Percentiles rank a stretch among this genome's conserved stretches.
Conservation (phyloP, 306 rosid genomes). For the Cicer pinnatifidum region DNA sequence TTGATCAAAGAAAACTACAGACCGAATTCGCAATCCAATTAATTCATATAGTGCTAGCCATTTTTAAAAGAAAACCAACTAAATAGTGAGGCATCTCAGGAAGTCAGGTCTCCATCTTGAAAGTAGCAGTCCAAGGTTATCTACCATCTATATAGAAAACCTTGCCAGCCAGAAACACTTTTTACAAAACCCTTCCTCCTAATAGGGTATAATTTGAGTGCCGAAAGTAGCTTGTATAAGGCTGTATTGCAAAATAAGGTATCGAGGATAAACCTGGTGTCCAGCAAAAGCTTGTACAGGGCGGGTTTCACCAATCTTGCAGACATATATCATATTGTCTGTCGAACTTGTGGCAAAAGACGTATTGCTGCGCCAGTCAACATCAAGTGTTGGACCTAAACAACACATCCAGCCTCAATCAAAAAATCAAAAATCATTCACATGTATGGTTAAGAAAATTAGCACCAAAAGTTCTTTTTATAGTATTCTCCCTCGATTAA, state of each 20-base stretch:
- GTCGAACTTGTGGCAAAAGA: conserved; percentile 94
- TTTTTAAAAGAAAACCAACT: conserved; percentile 15
- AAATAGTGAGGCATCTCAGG: conserved; percentile 4
- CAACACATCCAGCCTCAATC: conserved; percentile 43
- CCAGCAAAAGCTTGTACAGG: conserved; percentile 83
- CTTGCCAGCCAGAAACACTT: conserved; percentile 19
- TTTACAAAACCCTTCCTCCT: conserved; percentile 3
- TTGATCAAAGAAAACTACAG: conserved; percentile 25
- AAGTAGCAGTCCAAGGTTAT: conserved; percentile 13
- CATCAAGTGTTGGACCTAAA: conserved; percentile 94
- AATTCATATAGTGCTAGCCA: conserved; percentile 10
- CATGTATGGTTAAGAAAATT: conserved; percentile 28
- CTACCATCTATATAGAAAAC: conserved; percentile 21
- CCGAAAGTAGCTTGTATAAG: neutral
- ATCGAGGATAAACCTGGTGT: conserved; percentile 70
- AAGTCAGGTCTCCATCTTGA: conserved; percentile 20
- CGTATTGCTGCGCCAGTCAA: conserved; percentile 91
- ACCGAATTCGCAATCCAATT: conserved; percentile 11
- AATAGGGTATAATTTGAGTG: neutral
- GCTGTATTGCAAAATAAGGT: conserved; percentile 5
- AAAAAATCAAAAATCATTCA: conserved; percentile 24
- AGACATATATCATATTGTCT: conserved; percentile 83
- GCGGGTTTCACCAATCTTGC: conserved; percentile 83
- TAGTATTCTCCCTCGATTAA: conserved; percentile 22
- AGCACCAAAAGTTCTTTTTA: conserved; percentile 3